Evolutionary conservation across 2,329 filamentous ascomycete genomes (phyloP), one percentile per base, ranked within the genome.

Genomic region (Alternaria sp.): DNA sequence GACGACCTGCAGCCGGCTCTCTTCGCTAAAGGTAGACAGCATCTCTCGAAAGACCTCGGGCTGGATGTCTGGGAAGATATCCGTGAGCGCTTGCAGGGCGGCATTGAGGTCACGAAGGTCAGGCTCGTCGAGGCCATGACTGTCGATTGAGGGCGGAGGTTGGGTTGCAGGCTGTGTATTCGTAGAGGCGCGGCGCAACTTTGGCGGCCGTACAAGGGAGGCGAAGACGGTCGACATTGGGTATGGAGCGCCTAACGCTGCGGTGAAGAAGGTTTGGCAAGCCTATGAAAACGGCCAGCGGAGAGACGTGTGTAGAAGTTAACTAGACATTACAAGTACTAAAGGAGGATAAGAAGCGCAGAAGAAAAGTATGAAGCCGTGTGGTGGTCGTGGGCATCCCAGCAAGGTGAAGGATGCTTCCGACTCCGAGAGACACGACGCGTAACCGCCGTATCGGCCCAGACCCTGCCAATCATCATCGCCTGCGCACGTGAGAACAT

Each of bases 41-140:
- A 95, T 90, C 80, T 94, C 91, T 42, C 91, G 86, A 72, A 95
- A 92, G 17, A 93, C 91, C 66, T 93, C 90, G 59, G 91, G 83
- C 76, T 92, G 89, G n/a, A 93, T 82, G 76, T 93, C 87, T 28
- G 91, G 91, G 65, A 95, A 95, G 8, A 93, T 83, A 46, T 86
- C 86, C 23, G 87, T 86, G 41, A 95, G 84, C 11, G 84, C 86
- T 60, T 86, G 85, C 62, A 95, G 85, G 67, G 87, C 84, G 50
- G 82, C 81, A 78, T 94, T 94, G 48, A 94, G 83, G 58, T 89
- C 86, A 65, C 85, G 82, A 24, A 93, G 82, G 68, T 92, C 85
- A 37, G 85, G 84, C 34, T 84, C 80, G 59, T 88, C 85, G n/a
- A 61, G 51, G 29, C 62, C 66, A 58, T 64, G 54, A 42, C 61